These are phyloP conservation scores for Phaseolus coccineus DNA, from an alignment of 331 rosid species.

Conservation along the genomic window DNA sequence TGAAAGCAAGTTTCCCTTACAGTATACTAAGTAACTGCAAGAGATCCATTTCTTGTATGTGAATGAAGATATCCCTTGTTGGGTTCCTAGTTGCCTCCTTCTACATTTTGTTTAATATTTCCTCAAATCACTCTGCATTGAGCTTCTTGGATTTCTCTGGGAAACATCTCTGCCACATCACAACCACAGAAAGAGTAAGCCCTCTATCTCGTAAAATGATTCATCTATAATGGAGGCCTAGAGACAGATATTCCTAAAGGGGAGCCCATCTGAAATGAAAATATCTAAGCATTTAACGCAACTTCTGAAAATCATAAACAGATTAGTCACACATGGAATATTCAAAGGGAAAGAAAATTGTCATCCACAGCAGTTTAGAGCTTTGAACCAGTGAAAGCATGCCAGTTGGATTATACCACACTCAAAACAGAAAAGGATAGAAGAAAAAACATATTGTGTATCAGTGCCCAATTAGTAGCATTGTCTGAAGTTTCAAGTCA, in stretches of 20 bases:
- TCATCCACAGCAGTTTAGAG: slow-evolving; percentile 47
- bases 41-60: too few relatives aligned
- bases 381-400: slow-evolving; percentile 55
- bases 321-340: slow-evolving; percentile 42
- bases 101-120: slow-evolving; percentile 55
- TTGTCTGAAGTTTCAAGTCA: slow-evolving; percentile 89
- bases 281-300: slow-evolving; percentile 45
- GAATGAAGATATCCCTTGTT: not conserved
- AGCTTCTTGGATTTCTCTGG: slow-evolving; percentile 56
- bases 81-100: slow-evolving; percentile 51
- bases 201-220: slow-evolving; percentile 51
- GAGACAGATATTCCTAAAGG: slow-evolving; percentile 46
- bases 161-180: slow-evolving; percentile 49
- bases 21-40: slow-evolving; percentile 55
- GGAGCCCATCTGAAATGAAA: slow-evolving; percentile 36
- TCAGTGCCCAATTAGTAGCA: slow-evolving; percentile 54
- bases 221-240: slow-evolving; percentile 45
- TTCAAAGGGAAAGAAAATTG: slow-evolving; percentile 49
- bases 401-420: slow-evolving; percentile 56
- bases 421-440: slow-evolving; percentile 58
- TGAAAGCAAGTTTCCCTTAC: slow-evolving; percentile 78
- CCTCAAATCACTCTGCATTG: slow-evolving; percentile 51
- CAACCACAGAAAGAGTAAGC: slow-evolving; percentile 51
- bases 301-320: slow-evolving; percentile 45
- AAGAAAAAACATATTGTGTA: slow-evolving; percentile 74